Evolutionary conservation across 805 yeast genomes (phyloP), one percentile per base, ranked within the genome.

Genomic region (Candida loeiensis): DNA sequence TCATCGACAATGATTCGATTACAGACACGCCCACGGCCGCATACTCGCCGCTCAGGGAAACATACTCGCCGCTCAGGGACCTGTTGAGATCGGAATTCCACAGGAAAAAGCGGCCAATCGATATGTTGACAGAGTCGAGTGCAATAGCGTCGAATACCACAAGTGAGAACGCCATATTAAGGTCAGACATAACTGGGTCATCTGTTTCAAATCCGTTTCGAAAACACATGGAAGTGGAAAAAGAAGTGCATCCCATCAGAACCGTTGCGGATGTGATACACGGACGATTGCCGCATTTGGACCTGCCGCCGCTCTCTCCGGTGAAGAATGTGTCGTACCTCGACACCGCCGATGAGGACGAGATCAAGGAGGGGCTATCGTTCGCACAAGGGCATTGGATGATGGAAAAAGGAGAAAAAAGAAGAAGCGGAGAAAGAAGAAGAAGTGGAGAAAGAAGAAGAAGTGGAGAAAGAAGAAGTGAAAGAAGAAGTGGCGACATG

Each of bases 351-450:
- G 66, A 63, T 40, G 47, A 62, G 21, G 56, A 56, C 26, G 66
- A 65, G 24, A 46, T 64, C 21, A 51, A 51, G 36, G 63, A 62
- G 41, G 68, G 69, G 1, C 46, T 64, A 8, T 51, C 50, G 22
- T 56, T 58, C 41, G 71, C 55, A 3, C 37, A 47, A 11, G 48
- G 48, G 4, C 34, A 28, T 14, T 39, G 42, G 42, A 33, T 39
- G 42, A 25, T 9, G 8, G 24, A 6, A 26, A 5, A 26, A 28
- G 32, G 33, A 30, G 31, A 27, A 13, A 11, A 11, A 13, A 30
- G 31, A 11, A 14, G 13, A 17, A 11, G 31, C 17, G 17, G 7
- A 14, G 14, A 25, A 6, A 25, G 6, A n/a, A 25, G 28, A 6
- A 25, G 6, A n/a, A 25, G 28, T n/a, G 14, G 14, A 25, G 14